Evolutionary conservation across 1,139 yeast species (phyloP), one percentile per base, ranked within the genome.

Genomic region (Candida tetrigidarum): DNA sequence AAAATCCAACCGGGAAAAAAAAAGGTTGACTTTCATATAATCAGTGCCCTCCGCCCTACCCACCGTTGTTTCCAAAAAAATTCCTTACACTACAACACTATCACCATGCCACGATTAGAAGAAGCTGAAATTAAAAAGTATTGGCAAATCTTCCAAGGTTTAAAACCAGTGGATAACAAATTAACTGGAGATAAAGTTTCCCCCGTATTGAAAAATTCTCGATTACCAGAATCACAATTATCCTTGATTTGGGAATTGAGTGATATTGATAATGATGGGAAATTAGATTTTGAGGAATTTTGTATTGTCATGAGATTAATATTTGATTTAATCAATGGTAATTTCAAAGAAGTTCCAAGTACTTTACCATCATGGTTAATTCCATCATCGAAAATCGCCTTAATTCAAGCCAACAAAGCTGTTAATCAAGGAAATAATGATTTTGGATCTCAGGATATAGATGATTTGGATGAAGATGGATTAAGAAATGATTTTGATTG

Each of bases 271-370:
- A 80, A 81, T 46, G 99, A 93, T 65, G 97, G 97, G 16, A 76
- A 76, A 55, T 76, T 93, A 55, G 99, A 95, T 64, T 93, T 93
- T 63, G 99, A 93, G 65, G 99, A 93, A 68, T 93, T 93, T 65
- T 93, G 98, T 63, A 90, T 93, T 51, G 93, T 98, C 46, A 95
- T 93, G 99, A 78, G 97, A 53, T 77, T 93, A 50, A 88, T 92
- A 41, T 95, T 91, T 63, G 99, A 93, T 64, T 67, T 86, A 59
- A 93, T 93, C 41, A 91, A 92, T 64, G 91, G 92, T 23, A 84
- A 82, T 37, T 72, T 78, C 41, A 63, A 74, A 8, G 67, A 70
- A 16, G 75, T 92, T 5, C 99, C 99, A 1, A 64, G 69, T 18
- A 76, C 77, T 42, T 75, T 93, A 46, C 99, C 99, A 2, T 82